Evolutionary conservation across 1,284 basidiomycete genomes (phyloP).

Genomic region (Phaffia rhodozyma): DNA sequence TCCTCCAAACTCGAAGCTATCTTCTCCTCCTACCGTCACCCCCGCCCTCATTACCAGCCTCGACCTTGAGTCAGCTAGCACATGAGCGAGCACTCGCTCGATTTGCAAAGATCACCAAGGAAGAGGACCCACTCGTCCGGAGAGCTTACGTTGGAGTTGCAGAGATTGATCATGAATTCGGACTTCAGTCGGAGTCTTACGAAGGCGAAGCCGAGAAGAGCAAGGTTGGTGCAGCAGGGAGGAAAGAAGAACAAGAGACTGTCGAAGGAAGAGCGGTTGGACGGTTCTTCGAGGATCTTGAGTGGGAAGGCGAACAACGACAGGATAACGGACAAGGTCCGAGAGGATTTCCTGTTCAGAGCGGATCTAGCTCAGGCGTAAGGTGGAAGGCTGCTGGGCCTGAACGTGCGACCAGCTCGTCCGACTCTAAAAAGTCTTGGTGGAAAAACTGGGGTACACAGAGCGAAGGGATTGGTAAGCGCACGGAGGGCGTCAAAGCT

Average conservation of each 20-base stretch:
- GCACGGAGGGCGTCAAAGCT: no score
- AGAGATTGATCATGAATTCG: neutral
- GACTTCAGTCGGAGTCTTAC: neutral
- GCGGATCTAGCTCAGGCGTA: neutral
- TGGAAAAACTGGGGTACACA: no score
- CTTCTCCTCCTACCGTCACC: slow-evolving; percentile 9
- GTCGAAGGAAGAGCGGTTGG: neutral
- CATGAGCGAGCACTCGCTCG: slow-evolving; percentile 16
- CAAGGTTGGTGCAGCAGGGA: neutral
- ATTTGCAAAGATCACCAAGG: slow-evolving; percentile 14
- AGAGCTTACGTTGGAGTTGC: slow-evolving; percentile 10
- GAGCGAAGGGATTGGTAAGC: no score
- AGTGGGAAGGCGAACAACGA: neutral
- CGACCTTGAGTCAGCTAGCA: neutral
- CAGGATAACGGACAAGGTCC: neutral
- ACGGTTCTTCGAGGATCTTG: neutral
- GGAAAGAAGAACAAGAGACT: neutral
- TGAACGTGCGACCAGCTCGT: no score
- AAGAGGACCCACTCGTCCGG: neutral
- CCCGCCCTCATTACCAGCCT: slow-evolving; percentile 6
- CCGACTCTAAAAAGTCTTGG: no score
- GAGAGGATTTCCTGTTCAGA: neutral
- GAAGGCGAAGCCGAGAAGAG: neutral
- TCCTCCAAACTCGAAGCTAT: slow-evolving; percentile 11
- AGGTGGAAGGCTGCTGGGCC: slow-evolving; percentile 2